These are phyloP conservation scores for Globisporangium yorkense DNA, from an alignment of 352 stramenopile species.

Conservation along the genomic window DNA sequence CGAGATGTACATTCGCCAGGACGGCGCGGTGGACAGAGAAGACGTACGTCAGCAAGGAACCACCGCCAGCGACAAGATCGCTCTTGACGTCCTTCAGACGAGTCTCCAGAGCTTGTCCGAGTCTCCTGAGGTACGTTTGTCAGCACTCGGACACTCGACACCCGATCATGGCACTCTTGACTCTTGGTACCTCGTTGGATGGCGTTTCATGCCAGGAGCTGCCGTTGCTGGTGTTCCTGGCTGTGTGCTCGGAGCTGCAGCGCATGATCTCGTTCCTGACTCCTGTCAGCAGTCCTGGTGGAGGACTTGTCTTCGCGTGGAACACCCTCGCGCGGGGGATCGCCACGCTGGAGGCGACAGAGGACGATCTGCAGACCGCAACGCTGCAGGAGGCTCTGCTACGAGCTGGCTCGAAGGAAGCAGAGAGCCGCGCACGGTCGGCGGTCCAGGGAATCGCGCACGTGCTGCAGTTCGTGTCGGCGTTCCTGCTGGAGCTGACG, in stretches of 20 bases:
- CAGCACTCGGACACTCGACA: background rate
- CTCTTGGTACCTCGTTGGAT: background rate
- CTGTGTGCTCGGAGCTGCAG: conserved; percentile 13
- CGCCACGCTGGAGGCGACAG: conserved; percentile 6
- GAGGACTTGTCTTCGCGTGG: conserved; percentile 14
- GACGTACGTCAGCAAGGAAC: background rate
- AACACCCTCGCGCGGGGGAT: conserved; percentile 6
- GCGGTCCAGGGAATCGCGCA: background rate
- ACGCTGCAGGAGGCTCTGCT: conserved; percentile 6
- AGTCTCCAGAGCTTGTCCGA: conserved; percentile 9
- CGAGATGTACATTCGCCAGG: conserved; percentile 7
- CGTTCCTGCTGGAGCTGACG: conserved; percentile 4
- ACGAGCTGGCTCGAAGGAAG: background rate
- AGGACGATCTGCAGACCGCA: conserved; percentile 8
- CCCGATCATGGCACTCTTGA: background rate
- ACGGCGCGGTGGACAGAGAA: background rate
- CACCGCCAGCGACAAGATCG: background rate
- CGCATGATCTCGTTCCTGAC: conserved; percentile 6
- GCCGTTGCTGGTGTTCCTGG: conserved; percentile 12
- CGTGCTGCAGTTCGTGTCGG: conserved; percentile 6
- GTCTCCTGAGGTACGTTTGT: conserved; percentile 7
- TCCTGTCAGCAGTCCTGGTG: background rate
- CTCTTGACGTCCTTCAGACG: conserved; percentile 6
- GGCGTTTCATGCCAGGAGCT: conserved; percentile 3
- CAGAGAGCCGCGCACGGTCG: background rate